Base-by-base conservation (phyloP, 192 early-diverging fungal genomes). In the Coemansia sp. region DNA sequence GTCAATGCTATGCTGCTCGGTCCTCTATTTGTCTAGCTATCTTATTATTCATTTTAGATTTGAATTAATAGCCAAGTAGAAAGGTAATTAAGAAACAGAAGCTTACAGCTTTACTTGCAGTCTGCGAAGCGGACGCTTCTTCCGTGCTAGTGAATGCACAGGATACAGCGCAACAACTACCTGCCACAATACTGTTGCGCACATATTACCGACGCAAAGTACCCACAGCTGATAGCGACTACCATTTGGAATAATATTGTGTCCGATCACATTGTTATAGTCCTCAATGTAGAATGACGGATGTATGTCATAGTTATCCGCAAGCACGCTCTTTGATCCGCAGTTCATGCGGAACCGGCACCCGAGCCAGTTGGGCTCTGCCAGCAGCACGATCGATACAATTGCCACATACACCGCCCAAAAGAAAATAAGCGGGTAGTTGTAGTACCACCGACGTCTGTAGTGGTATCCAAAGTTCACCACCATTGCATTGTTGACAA, bases 261-360 rank as follows among this genome's bases (percentile, higher is more conserved):
- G 84, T 21, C 84, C 85, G 12, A 64, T 31, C 27, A 56, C 27
- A 21, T 57, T 69, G 56, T 85, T 83, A 65, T 83, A 88, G 1
- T 28, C 58, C 61, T 59, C 67, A 54, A 83, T 64, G 21, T 47
- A 4, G 61, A 62, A 81, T 4, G 74, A 64, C n/a, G 82, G 78
- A n/a, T 54, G 50, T 2, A 65, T 54, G 60, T 78, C 72, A 0
- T 65, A 70, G 12, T 88, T 50, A 1, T 49, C 52, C 8, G 64
- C 76, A 12, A 78, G 53, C 57, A 82, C 68, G 8, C 56, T 78
- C 14, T 69, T 50, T 1, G 84, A 73, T 23, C 89, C 89, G 64
- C 89, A 91, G 78, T 91, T 91, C 47, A 87, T 63, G 24, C 84
- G 79, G 75, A 89, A 84, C 34, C 78, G 34, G 67, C 89, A 91